Evolutionary conservation across 305 asterid species (phyloP).

Genomic region (Fraxinus floribunda): DNA sequence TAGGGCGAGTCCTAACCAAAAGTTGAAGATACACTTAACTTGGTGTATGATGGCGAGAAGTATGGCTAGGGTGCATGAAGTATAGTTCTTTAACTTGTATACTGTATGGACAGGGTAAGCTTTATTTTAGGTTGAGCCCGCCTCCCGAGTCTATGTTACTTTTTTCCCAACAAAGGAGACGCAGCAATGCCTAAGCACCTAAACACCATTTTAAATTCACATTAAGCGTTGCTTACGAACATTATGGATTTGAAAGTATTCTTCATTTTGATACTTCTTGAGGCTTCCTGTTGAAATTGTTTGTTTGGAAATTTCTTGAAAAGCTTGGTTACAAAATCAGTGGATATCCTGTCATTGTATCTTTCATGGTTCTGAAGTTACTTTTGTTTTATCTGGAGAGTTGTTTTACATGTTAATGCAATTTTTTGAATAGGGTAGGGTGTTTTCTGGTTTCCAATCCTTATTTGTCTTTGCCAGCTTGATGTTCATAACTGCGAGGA

Average conservation of each 20-base stretch:
- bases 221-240: not conserved
- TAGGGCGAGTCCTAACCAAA: not conserved
- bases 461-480: not conserved
- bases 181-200: not conserved
- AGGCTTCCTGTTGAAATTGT: not conserved
- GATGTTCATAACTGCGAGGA: not conserved
- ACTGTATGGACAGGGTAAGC: not conserved
- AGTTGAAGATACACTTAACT: not conserved
- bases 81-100: not conserved
- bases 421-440: not conserved
- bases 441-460: not conserved
- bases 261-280: not conserved
- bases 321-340: not conserved
- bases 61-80: not conserved
- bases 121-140: not conserved
- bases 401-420: not conserved
- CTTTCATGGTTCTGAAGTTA: not conserved
- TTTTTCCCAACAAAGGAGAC: not conserved
- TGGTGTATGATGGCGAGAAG: not conserved
- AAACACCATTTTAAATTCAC: not conserved
- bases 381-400: not conserved
- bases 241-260: not conserved
- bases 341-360: not conserved
- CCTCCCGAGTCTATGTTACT: not conserved
- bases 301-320: not conserved